A percentile compares a stretch with the other conserved stretches of the same genome.
phyloP scores from a whole-genome alignment of 208 protist genomes.

The Trypanosoma melophagium region DNA sequence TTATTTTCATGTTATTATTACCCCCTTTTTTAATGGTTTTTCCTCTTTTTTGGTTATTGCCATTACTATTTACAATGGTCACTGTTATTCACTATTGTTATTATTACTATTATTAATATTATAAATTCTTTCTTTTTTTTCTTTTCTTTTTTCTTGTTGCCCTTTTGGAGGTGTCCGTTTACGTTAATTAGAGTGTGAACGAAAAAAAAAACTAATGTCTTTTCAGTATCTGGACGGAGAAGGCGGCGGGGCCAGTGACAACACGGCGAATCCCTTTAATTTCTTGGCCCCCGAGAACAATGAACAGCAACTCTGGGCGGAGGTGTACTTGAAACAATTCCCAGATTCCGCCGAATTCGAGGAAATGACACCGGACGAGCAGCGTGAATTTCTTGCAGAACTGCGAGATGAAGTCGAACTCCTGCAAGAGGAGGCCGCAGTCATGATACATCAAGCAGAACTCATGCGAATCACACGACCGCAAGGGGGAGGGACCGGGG shows the following conservation, averaged over 20 bases:
- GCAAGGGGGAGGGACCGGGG: background rate
- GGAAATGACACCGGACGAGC: constrained; percentile 38
- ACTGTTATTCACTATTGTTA: background rate
- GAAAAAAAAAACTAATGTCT: too few relatives aligned
- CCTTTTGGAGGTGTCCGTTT: background rate
- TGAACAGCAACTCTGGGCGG: constrained; percentile 42
- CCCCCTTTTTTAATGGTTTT: too few relatives aligned
- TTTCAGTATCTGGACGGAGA: background rate
- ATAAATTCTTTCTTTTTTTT: too few relatives aligned
- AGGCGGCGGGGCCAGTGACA: constrained; percentile 5
- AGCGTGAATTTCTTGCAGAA: constrained; percentile 50
- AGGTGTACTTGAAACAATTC: constrained; percentile 65
- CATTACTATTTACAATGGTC: background rate
- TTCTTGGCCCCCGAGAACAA: constrained; percentile 20
- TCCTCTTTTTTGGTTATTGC: too few relatives aligned
- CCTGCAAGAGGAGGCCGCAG: constrained; percentile 58
- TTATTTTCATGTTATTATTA: background rate
- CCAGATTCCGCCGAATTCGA: constrained; percentile 57
- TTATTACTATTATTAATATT: background rate
- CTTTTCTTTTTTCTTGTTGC: background rate
- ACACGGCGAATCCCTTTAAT: background rate
- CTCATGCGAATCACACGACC: constrained; percentile 27
- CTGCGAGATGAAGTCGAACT: constrained; percentile 67
- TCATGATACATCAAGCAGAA: constrained; percentile 51
- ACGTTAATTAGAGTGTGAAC: too few relatives aligned